Conservation (phyloP, 129 eudicot species). For the Escallonia herrerae region DNA sequence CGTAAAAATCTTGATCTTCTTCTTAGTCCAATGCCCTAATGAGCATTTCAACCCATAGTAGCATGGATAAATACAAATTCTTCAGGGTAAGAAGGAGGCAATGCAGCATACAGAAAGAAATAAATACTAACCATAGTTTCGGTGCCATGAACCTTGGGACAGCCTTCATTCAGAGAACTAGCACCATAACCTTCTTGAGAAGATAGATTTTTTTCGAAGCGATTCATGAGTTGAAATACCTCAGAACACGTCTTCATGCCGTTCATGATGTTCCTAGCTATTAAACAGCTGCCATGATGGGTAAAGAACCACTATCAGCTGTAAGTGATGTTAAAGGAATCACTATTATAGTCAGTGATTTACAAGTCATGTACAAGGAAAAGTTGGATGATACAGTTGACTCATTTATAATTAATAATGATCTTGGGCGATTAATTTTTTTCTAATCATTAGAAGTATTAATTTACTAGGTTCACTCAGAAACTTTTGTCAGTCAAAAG, state of each 20-base stretch:
- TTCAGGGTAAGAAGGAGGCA: not conserved
- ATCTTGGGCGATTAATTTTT: too few species aligned
- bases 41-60: conserved; percentile 7
- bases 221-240: conserved; percentile 69
- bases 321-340: too few species aligned
- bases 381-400: not conserved
- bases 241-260: conserved; percentile 85
- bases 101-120: conserved; percentile 4
- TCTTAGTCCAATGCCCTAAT: conserved; percentile 56
- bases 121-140: conserved; percentile 51
- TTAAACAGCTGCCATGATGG: conserved; percentile 69
- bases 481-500: too few species aligned
- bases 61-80: not conserved
- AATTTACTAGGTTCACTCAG: too few species aligned
- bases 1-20: conserved; percentile 82
- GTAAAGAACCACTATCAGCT: too few species aligned
- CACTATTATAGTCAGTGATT: too few species aligned
- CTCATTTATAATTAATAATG: too few species aligned
- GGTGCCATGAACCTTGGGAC: conserved; percentile 49
- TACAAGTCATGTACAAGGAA: too few species aligned
- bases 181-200: conserved; percentile 52
- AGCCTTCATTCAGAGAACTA: conserved; percentile 39
- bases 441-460: too few species aligned
- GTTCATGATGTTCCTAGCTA: conserved; percentile 88
- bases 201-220: conserved; percentile 49